phyloP scores from a whole-genome alignment of 2,329 filamentous ascomycete genomes.

The Geosmithia flava region DNA sequence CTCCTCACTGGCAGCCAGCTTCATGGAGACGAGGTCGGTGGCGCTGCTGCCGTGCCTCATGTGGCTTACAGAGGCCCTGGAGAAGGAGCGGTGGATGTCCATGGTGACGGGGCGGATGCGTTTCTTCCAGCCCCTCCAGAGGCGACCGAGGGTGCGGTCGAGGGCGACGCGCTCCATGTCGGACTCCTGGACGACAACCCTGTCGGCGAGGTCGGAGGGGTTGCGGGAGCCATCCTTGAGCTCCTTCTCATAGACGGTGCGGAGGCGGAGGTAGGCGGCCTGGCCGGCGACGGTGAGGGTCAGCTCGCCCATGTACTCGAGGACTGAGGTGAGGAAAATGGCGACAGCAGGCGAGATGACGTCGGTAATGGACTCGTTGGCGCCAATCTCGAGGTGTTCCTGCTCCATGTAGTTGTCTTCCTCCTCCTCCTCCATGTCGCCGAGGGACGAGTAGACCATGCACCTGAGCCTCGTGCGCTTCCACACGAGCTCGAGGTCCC shows the following conservation, averaged over 20 bases:
- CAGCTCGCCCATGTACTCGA: constrained; percentile 90
- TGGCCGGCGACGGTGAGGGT: constrained; percentile 78
- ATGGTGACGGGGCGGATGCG: constrained; percentile 46
- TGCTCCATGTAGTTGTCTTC: constrained; percentile 81
- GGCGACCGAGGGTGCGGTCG: constrained; percentile 72
- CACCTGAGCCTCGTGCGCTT: constrained; percentile 84
- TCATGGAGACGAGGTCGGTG: constrained; percentile 21
- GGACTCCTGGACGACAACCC: constrained; percentile 72
- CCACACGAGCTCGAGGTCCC: constrained; percentile 90
- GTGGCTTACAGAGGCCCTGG: constrained; percentile 27
- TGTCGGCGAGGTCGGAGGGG: constrained; percentile 41
- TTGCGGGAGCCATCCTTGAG: constrained; percentile 36
- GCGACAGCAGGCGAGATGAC: constrained; percentile 81
- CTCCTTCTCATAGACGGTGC: constrained; percentile 44
- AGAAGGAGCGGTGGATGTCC: constrained; percentile 25
- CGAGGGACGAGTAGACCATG: constrained; percentile 96
- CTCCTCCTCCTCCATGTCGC: constrained; percentile 95
- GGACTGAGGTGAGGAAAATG: constrained; percentile 88
- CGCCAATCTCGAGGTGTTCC: constrained; percentile 53
- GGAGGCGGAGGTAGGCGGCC: constrained; percentile 61
- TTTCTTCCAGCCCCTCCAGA: constrained; percentile 96
- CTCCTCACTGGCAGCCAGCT: constrained; percentile 3
- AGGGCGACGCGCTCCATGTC: constrained; percentile 91
- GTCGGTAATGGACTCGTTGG: constrained; percentile 46
- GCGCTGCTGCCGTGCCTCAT: constrained; percentile 19